A percentile compares a stretch with the other conserved stretches of the same genome.
phyloP scores from a whole-genome alignment of 352 stramenopile species.

The Elongisporangium undulatum region DNA sequence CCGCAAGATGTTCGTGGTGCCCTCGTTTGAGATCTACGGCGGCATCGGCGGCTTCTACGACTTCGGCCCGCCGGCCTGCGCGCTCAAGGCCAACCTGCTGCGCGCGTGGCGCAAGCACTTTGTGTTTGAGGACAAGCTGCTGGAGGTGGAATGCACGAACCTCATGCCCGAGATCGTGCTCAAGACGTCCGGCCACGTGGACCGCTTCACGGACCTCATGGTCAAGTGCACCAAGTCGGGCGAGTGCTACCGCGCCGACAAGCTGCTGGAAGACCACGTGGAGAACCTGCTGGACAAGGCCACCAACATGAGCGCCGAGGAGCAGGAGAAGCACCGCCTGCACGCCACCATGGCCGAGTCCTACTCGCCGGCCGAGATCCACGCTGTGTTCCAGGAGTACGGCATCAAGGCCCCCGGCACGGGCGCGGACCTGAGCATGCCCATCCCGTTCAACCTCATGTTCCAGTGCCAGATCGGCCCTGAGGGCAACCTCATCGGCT shows the following conservation, averaged over 20 bases:
- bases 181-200: constrained; percentile 98
- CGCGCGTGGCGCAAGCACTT: constrained; percentile 98
- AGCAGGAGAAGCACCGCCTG: constrained; percentile 93
- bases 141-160: constrained; percentile 99
- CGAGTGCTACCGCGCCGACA: constrained; percentile 99
- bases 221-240: constrained; percentile 96
- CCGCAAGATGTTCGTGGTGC: constrained; percentile 99
- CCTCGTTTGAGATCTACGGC: constrained; percentile 99
- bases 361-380: constrained; percentile 96
- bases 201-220: constrained; percentile 99
- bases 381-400: constrained; percentile 93
- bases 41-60: constrained; percentile 98
- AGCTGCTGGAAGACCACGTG: constrained; percentile 99
- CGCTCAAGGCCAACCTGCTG: constrained; percentile 96
- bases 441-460: constrained; percentile 99
- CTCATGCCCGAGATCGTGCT: constrained; percentile 97
- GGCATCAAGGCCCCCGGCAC: constrained; percentile 90
- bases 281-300: constrained; percentile 95
- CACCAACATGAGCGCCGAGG: constrained; percentile 57
- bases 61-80: constrained; percentile 94
- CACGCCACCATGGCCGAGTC: constrained; percentile 96
- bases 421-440: constrained; percentile 92
- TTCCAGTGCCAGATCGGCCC: constrained; percentile 99
- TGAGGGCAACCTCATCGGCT: constrained; percentile 95
- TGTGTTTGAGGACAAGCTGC: constrained; percentile 97